These are phyloP conservation scores for Marasmius sp. DNA, from an alignment of 1,284 basidiomycete species.

Conservation along the genomic window DNA sequence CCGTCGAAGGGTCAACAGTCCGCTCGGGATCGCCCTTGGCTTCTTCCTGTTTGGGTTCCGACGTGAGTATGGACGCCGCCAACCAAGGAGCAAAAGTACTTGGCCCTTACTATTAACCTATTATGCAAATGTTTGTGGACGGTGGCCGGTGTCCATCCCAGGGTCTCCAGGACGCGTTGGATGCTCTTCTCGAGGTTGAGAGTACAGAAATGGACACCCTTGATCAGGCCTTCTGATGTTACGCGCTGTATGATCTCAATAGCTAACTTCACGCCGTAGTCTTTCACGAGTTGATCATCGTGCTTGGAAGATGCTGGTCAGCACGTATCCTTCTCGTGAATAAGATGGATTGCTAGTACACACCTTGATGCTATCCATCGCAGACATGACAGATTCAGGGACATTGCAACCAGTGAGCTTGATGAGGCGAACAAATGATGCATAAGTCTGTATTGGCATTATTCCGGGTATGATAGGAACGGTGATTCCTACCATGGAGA, in stretches of 20 bases:
- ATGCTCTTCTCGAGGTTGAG: conserved; percentile 98
- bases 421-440: conserved; percentile 88
- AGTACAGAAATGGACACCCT: conserved; percentile 94
- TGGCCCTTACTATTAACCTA: conserved; percentile 63
- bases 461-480: conserved; percentile 94
- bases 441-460: conserved; percentile 98
- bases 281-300: conserved; percentile 90
- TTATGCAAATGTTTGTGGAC: conserved; percentile 45
- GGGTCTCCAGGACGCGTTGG: conserved; percentile 79
- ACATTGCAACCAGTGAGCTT: conserved; percentile 87
- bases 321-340: conserved; percentile 17
- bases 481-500: conserved; percentile 65
- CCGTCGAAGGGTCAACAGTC: conserved; percentile 61
- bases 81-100: conserved; percentile 21
- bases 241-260: conserved; percentile 72
- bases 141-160: conserved; percentile 62
- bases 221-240: conserved; percentile 59
- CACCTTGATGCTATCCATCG: conserved; percentile 81
- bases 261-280: conserved; percentile 82
- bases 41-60: conserved; percentile 21
- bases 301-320: conserved; percentile 45
- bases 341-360: no score
- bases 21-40: conserved; percentile 27
- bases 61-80: conserved; percentile 1
- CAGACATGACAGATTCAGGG: conserved; percentile 67